These are phyloP conservation scores for Kodamaea hsintzibuensis DNA, from an alignment of 805 yeast species.

Conservation along the genomic window DNA sequence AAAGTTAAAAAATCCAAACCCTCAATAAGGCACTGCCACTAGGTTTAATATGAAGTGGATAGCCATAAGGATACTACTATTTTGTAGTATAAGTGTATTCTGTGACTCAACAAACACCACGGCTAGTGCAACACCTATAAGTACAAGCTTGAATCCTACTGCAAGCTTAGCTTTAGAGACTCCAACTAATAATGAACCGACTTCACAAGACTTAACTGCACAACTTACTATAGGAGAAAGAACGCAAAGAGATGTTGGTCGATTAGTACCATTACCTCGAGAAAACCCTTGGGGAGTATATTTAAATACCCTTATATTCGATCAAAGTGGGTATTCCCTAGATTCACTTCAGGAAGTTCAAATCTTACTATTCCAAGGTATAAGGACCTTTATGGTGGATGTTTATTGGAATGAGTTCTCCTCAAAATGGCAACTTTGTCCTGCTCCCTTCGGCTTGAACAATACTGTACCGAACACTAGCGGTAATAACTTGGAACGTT, in stretches of 20 bases:
- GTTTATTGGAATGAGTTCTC: conserved; percentile 54
- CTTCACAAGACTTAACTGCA: neutral
- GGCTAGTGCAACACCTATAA: neutral
- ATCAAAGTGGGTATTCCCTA: conserved; percentile 20
- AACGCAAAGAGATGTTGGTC: conserved; percentile 38
- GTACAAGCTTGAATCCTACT: neutral
- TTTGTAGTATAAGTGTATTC: neutral
- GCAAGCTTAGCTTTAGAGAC: neutral
- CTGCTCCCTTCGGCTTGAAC: conserved; percentile 34
- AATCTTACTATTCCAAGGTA: conserved; percentile 41
- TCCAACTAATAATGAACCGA: neutral
- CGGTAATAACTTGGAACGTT: neutral
- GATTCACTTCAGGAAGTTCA: conserved; percentile 18
- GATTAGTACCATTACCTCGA: conserved; percentile 34
- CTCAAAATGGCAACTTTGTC: conserved; percentile 55
- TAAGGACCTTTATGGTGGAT: conserved; percentile 51
- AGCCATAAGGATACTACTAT: neutral
- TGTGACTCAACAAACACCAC: neutral
- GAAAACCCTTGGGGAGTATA: conserved; percentile 33
- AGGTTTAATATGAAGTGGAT: neutral
- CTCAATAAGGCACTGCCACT: neutral
- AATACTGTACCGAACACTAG: conserved; percentile 1
- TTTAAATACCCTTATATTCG: conserved; percentile 29
- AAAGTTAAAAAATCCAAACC: neutral
- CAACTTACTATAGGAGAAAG: neutral